Evolutionary conservation across 148 eudicot genomes (phyloP).

Genomic region (Diospyros lotus): DNA sequence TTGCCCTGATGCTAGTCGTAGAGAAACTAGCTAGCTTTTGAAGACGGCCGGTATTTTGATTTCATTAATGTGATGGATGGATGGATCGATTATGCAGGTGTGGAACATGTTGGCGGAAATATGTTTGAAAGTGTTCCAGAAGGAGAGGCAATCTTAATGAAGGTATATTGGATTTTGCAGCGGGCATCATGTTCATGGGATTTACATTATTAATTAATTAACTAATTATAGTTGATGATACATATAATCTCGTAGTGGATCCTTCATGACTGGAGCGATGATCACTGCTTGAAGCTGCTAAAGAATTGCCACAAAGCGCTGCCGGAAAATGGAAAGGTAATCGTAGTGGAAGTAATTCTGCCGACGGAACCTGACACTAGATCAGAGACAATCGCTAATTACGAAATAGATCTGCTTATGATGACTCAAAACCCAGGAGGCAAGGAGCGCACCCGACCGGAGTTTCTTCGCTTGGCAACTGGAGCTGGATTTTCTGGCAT

Average conservation of each 20-base stretch:
- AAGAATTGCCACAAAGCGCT: conserved; percentile 34
- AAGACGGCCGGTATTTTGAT: too few species aligned
- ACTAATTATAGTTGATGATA: neutral
- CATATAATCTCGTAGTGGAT: conserved; percentile 23
- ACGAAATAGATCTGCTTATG: conserved; percentile 30
- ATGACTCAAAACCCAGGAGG: conserved; percentile 38
- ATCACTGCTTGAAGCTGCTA: conserved; percentile 31
- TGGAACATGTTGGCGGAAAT: too few species aligned
- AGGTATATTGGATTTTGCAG: too few species aligned
- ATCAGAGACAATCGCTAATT: conserved; percentile 5
- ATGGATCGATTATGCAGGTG: too few species aligned
- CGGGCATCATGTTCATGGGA: too few species aligned
- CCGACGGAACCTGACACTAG: conserved; percentile 19
- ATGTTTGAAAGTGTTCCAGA: too few species aligned
- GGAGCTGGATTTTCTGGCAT: conserved; percentile 26
- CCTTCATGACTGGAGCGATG: conserved; percentile 49
- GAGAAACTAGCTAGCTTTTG: too few species aligned
- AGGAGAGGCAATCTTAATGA: too few species aligned
- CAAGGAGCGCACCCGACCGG: conserved; percentile 24
- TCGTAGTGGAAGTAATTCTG: conserved; percentile 29
- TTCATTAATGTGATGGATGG: too few species aligned
- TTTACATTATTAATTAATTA: too few species aligned
- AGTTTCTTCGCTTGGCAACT: conserved; percentile 24
- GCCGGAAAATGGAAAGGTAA: conserved; percentile 36
- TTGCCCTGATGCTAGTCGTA: too few species aligned